Evolutionary conservation across 306 rosid species (phyloP).

Genomic region (Alnus glutinosa): DNA sequence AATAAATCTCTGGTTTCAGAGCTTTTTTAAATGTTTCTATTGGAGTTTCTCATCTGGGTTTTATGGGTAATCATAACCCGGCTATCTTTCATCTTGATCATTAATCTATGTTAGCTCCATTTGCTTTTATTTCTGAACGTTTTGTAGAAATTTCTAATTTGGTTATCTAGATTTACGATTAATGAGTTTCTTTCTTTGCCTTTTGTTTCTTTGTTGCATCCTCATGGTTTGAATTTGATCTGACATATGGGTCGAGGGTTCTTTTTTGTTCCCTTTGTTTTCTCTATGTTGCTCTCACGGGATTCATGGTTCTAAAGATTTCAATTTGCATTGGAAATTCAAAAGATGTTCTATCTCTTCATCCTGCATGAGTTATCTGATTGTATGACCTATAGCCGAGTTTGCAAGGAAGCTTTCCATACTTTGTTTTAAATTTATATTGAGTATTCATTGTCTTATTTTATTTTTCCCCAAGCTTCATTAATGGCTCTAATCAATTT

Average conservation of each 20-base stretch:
- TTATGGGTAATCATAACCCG: background rate
- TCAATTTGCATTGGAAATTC: slow-evolving; percentile 15
- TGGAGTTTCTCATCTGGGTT: slow-evolving; percentile 10
- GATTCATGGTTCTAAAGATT: slow-evolving; percentile 15
- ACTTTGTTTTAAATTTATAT: background rate
- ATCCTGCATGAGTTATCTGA: background rate
- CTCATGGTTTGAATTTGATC: slow-evolving; percentile 24
- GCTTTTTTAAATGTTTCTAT: slow-evolving; percentile 4
- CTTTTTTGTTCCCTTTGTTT: slow-evolving; percentile 5
- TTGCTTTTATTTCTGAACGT: background rate
- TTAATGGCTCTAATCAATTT: background rate
- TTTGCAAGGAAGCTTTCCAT: background rate
- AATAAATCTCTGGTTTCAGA: slow-evolving; percentile 13
- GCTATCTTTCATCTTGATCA: slow-evolving; percentile 26
- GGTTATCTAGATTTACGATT: background rate
- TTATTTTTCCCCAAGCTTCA: slow-evolving; percentile 9
- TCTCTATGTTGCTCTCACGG: slow-evolving; percentile 6
- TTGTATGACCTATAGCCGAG: background rate
- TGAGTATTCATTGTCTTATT: background rate
- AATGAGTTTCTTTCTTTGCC: background rate
- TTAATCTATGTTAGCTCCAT: background rate
- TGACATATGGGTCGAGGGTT: slow-evolving; percentile 5
- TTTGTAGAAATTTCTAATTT: background rate
- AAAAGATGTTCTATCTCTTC: slow-evolving; percentile 19
- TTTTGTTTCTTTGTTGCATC: slow-evolving; percentile 13